Evolutionary conservation across 192 early-diverging fungal species (phyloP), one percentile per base, ranked within the genome.

Genomic region (Umbelopsis isabellina): DNA sequence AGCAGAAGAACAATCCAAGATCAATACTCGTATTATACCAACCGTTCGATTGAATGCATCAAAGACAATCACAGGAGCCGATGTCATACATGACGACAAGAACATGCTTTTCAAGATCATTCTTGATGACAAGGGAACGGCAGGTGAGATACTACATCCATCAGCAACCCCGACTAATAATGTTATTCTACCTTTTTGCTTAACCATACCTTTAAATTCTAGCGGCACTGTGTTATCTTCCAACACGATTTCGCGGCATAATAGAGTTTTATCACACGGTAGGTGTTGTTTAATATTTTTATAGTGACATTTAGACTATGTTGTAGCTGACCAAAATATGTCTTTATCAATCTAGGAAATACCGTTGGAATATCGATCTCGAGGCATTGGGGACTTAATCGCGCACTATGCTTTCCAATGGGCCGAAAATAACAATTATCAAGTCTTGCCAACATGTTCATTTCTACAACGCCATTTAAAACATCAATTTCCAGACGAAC

Each of bases 211-310:
- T 0, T 25, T 11, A 12, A 45, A 47, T 74, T 44, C 30, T 51
- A 73, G 72, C 72, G 20, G 72, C 72, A 37, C 10, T 61, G 4
- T 73, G 72, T 18, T 73, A 73, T 33, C 51, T 73, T 35, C 72
- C 72, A 35, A 71, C 70, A 15, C 53, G 70, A 30, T 71, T 65
- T 46, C 44, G 37, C 44, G 22, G 45, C 22, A n/a, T 71, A 11
- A 25, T 71, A 46, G 70, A 71, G 33, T 71, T 71, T 49, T 71
- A 74, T 46, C 50, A 73, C 45, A 74, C 55, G 49, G 67, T 68
- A 74, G 69, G 67, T 46, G 23, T 21, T 41, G 5, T 10, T 41
- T 41, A 6, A 27, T 25, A 52, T 52, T 25, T 21, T 9, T 25
- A 35, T 18, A 2, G 4, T 61, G 8, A 33, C 27, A 27, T 30